Evolutionary conservation across 495 filamentous ascomycete genomes (phyloP), one percentile per base, ranked within the genome.

Genomic region (Aspergillus indologenus): DNA sequence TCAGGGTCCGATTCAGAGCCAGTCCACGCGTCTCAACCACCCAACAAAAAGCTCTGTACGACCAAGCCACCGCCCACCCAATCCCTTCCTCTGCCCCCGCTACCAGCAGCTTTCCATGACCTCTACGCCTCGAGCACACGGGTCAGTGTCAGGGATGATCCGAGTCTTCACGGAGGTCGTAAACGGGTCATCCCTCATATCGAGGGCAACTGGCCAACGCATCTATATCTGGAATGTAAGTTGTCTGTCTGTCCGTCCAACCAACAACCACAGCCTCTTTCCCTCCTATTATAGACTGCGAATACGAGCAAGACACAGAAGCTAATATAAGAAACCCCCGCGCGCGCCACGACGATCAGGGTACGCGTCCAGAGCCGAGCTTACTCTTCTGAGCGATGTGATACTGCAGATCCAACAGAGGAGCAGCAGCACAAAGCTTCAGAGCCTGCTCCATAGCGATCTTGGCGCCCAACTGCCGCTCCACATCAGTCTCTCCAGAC

Each of bases 181-280:
- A 89, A 86, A 66, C 81, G 94, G 22, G 82, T 83, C 45, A 89
- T 84, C 45, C 92, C 94, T 2, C 94, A 98, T 71, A 75, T 93
- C 14, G 83, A 88, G 53, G 94, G 94, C 21, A 89, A 90, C 74
- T 98, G 94, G 94, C 90, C 94, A 1, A 91, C 86, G 18, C 92
- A 96, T 71, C 64, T 97, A 20, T 98, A 95, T 71, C 78, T 98
- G 56, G 93, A 98, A 78, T 98, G 93, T 93, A 80, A 69, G 85
- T n/a, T 46, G 3, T 23, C 53, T 12, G 5, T 43, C 43, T n/a
- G 15, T 44, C 14, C 31, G 8, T 47, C 12, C 5, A 8, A 53
- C 47, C 61, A 5, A 5, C 43, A 45, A 46, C 45, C 9, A 19
- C 45, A 46, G 19, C 11, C 2, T 19, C 18, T 4, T 23, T n/a